phyloP scores from a whole-genome alignment of 495 filamentous ascomycete genomes.

The Filosporella fistucella region DNA sequence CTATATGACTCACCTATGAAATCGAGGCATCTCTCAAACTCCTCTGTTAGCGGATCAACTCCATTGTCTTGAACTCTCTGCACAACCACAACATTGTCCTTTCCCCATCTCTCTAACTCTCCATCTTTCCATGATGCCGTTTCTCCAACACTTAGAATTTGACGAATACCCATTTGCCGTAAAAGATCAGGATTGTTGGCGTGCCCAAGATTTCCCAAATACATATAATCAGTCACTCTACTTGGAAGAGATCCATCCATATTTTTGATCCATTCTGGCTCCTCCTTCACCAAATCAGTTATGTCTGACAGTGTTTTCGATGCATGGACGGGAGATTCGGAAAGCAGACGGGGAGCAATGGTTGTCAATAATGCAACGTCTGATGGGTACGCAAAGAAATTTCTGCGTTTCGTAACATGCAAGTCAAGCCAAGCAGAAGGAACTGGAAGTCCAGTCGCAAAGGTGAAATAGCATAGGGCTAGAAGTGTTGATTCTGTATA shows the following conservation, averaged over 20 bases:
- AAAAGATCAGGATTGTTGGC: conserved; percentile 89
- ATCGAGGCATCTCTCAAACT: conserved; percentile 80
- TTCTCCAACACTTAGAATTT: conserved; percentile 94
- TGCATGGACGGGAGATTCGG: conserved; percentile 37
- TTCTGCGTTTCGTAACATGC: conserved; percentile 75
- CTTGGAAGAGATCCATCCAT: conserved; percentile 92
- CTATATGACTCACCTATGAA: conserved; percentile 72
- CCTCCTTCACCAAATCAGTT: conserved; percentile 36
- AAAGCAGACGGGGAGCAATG: conserved; percentile 68
- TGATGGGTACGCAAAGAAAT: conserved; percentile 93
- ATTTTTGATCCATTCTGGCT: conserved; percentile 74
- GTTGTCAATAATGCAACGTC: conserved; percentile 76
- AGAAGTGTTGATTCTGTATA: conserved; percentile 93
- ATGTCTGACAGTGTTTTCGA: conserved; percentile 37
- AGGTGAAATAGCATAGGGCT: conserved; percentile 87
- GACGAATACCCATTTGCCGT: conserved; percentile 71
- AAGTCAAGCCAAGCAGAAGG: conserved; percentile 83
- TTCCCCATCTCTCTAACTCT: conserved; percentile 62
- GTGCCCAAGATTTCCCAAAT: conserved; percentile 86
- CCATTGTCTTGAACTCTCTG: conserved; percentile 93
- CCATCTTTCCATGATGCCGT: conserved; percentile 71
- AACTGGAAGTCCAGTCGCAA: conserved; percentile 72
- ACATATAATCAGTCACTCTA: conserved; percentile 89
- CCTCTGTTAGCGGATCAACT: conserved; percentile 82
- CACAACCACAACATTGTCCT: conserved; percentile 71